phyloP scores from a whole-genome alignment of 192 early-diverging fungal genomes.

The Polychytrium aggregatum region DNA sequence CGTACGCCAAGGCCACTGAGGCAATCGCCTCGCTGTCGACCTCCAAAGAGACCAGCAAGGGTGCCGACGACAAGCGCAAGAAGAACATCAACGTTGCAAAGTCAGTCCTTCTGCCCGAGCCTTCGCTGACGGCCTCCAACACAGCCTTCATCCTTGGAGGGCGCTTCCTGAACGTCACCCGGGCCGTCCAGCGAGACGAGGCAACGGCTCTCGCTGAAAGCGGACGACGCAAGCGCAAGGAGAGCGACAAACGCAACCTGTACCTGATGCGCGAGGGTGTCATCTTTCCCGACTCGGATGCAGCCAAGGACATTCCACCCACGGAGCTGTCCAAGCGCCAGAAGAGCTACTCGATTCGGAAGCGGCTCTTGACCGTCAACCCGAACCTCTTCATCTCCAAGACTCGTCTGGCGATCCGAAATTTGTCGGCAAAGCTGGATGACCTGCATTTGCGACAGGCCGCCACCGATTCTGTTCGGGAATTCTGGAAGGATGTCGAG shows the following conservation, averaged over 20 bases:
- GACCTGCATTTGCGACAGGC: constrained; percentile 54
- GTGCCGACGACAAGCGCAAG: background rate
- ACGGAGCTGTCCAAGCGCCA: constrained; percentile 76
- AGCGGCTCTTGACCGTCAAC: constrained; percentile 68
- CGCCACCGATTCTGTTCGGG: constrained; percentile 16
- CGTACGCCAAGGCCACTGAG: constrained; percentile 47
- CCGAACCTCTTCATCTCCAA: constrained; percentile 82
- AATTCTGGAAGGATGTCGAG: constrained; percentile 41
- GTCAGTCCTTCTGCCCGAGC: constrained; percentile 54
- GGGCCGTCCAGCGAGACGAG: constrained; percentile 63
- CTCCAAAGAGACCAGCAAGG: constrained; percentile 15
- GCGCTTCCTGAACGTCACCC: constrained; percentile 67
- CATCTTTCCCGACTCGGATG: constrained; percentile 73
- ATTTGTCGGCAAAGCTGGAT: constrained; percentile 61
- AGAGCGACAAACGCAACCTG: constrained; percentile 70
- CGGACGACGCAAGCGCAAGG: constrained; percentile 45
- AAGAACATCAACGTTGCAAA: constrained; percentile 24
- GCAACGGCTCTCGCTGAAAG: constrained; percentile 55
- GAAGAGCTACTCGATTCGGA: constrained; percentile 68
- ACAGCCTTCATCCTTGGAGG: constrained; percentile 57
- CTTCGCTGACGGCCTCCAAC: constrained; percentile 41
- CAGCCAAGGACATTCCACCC: constrained; percentile 54
- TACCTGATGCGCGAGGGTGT: constrained; percentile 90
- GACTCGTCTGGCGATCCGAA: constrained; percentile 81
- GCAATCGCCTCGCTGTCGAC: constrained; percentile 8